Evolutionary conservation across 345 rosid species (phyloP), one percentile per base, ranked within the genome.

Genomic region (Eucalyptus curtisii): DNA sequence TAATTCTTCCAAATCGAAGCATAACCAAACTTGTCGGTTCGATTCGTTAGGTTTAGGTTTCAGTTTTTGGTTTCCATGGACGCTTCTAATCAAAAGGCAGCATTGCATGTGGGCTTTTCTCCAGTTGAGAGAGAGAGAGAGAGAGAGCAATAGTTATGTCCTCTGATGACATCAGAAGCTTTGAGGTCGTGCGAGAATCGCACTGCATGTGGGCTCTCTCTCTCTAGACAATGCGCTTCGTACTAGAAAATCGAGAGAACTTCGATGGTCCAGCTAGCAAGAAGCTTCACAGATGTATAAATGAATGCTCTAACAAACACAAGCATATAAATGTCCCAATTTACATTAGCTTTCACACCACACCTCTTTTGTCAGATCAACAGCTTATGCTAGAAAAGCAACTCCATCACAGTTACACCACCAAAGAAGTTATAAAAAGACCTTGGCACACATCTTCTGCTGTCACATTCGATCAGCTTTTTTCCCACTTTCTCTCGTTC

Each of bases 291-390:
- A 19, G 57, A 52, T 52, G 11, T 31, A 8, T 71, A 8, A 0
- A 9, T 17, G 33, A 25, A 16, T 33, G 24, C 42, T 68, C 42
- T 68, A 68, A 31, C 42, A 9, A 31, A 68, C 57, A 16, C 42
- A 7, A 68, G 37, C 40, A 86, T 79, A 27, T 17, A 27, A 52
- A 13, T 13, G 9, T 85, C 33, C 52, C 42, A 20, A 48, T 68
- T 17, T 11, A 16, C 30, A n/a, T 64, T 81, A 89, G 92, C 93
- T 91, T 91, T 88, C 94, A 86, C 88, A 87, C 86, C 16, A 89
- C 76, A 90, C 45, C 45, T 87, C 86, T 59, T 50, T 14, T 8
- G 5, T 86, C 42, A 12, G 24, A 24, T 87, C 87, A 85, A 76
- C 17, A 87, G 55, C 87, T 91, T 91, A 48, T 87, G 80, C 88